Evolutionary conservation across 2,329 filamentous ascomycete species (phyloP).

Genomic region (Paradendryphiella salina): DNA sequence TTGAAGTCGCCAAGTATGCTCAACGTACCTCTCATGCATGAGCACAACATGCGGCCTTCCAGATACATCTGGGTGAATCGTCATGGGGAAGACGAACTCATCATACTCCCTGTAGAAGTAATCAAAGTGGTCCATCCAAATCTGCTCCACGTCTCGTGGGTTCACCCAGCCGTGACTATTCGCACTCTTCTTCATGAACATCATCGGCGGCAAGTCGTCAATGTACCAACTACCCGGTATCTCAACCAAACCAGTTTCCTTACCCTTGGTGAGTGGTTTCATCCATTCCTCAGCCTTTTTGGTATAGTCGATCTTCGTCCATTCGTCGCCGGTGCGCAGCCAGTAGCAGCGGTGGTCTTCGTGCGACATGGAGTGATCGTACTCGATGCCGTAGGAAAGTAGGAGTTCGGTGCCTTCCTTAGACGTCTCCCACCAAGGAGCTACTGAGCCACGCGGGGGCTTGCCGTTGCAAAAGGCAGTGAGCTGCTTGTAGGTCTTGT

Average conservation of each 20-base stretch:
- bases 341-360: conserved; percentile 68
- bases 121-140: conserved; percentile 69
- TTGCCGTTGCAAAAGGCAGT: conserved; percentile 70
- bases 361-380: conserved; percentile 69
- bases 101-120: conserved; percentile 79
- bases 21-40: conserved; percentile 68
- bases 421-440: conserved; percentile 75
- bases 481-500: conserved; percentile 72
- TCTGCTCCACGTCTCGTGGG: conserved; percentile 63
- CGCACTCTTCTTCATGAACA: conserved; percentile 69
- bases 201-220: conserved; percentile 65
- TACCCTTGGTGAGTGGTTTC: conserved; percentile 64
- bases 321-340: conserved; percentile 64
- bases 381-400: conserved; percentile 68
- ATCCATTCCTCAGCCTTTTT: conserved; percentile 67
- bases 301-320: conserved; percentile 69
- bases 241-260: conserved; percentile 66
- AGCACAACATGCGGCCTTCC: conserved; percentile 72
- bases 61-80: conserved; percentile 68
- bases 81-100: conserved; percentile 76
- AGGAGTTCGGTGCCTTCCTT: conserved; percentile 68
- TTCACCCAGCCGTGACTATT: conserved; percentile 67
- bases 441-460: conserved; percentile 71
- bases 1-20: background rate
- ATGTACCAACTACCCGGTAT: conserved; percentile 69